Evolutionary conservation across 176 grass and related monocot species (phyloP).

Genomic region (Musa schizocarpa): DNA sequence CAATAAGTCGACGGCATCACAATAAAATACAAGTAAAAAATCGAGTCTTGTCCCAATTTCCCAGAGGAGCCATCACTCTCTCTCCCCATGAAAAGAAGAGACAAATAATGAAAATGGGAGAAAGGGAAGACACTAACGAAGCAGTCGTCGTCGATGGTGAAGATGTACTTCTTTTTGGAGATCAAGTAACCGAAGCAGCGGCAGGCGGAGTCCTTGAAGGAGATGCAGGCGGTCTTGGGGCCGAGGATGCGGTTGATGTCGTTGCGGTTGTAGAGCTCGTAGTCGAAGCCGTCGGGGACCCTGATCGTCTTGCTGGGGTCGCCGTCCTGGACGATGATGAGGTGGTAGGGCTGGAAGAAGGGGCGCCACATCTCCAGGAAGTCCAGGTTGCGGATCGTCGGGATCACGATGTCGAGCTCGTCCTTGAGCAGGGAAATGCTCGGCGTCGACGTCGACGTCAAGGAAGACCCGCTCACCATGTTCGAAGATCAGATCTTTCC

Average conservation of each 20-base stretch:
- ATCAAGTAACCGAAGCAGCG: slow-evolving; percentile 17
- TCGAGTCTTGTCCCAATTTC: no score
- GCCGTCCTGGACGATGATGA: slow-evolving; percentile 37
- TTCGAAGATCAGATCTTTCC: not conserved
- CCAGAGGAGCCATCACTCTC: not conserved
- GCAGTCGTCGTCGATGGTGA: slow-evolving; percentile 22
- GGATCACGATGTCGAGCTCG: slow-evolving; percentile 40
- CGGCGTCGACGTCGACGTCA: not conserved
- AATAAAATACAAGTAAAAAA: not conserved
- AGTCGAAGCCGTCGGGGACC: slow-evolving; percentile 70
- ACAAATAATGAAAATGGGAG: not conserved
- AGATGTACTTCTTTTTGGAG: slow-evolving; percentile 26
- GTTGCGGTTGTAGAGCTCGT: slow-evolving; percentile 81
- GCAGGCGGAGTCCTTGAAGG: slow-evolving; percentile 22
- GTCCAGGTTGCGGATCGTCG: slow-evolving; percentile 35
- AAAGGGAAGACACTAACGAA: not conserved
- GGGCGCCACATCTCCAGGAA: slow-evolving; percentile 33
- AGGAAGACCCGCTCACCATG: not conserved
- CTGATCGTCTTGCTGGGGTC: slow-evolving; percentile 48
- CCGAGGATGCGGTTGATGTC: slow-evolving; percentile 70
- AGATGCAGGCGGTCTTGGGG: not conserved
- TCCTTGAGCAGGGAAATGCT: slow-evolving; percentile 7
- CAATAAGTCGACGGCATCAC: not conserved
- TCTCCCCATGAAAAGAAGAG: not conserved
- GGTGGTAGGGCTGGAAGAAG: slow-evolving; percentile 43